phyloP scores from a whole-genome alignment of 441 rosid genomes.

The Gossypium schwendimanii region DNA sequence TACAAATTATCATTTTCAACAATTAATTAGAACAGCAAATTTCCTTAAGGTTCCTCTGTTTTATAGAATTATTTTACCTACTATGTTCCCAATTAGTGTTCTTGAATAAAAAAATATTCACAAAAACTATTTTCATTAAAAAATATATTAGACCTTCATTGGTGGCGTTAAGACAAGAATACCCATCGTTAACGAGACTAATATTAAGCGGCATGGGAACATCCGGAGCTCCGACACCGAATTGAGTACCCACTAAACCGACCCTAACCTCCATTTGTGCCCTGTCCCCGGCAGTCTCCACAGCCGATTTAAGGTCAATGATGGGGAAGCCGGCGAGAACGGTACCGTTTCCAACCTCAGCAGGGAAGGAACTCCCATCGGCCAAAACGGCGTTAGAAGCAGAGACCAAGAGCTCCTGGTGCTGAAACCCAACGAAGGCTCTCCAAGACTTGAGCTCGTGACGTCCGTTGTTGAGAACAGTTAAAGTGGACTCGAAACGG shows the following conservation, averaged over 20 bases:
- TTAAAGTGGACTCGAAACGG: slow-evolving; percentile 42
- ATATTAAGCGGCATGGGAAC: slow-evolving; percentile 38
- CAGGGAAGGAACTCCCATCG: slow-evolving; percentile 39
- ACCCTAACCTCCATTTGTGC: slow-evolving; percentile 31
- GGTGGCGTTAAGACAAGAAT: slow-evolving; percentile 31
- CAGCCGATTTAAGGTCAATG: slow-evolving; percentile 40
- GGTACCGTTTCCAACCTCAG: slow-evolving; percentile 38
- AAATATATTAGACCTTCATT: slow-evolving; percentile 18
- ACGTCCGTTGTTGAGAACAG: slow-evolving; percentile 42
- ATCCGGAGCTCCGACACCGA: slow-evolving; percentile 26
- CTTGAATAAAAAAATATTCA: no score
- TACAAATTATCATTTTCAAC: background rate
- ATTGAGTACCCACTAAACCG: slow-evolving; percentile 40
- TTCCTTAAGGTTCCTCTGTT: background rate
- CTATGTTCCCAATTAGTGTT: background rate
- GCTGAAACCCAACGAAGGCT: slow-evolving; percentile 42
- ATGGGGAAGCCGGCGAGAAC: slow-evolving; percentile 34
- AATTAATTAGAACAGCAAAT: background rate
- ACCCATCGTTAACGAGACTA: slow-evolving; percentile 42
- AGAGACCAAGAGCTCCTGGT: slow-evolving; percentile 38
- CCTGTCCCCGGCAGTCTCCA: slow-evolving; percentile 44
- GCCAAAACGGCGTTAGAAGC: slow-evolving; percentile 29
- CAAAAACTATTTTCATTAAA: background rate
- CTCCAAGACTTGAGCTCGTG: slow-evolving; percentile 48
- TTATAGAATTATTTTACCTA: background rate